Base-by-base conservation (phyloP, 1,284 basidiomycete genomes). In the Marasmius tenuissimus region DNA sequence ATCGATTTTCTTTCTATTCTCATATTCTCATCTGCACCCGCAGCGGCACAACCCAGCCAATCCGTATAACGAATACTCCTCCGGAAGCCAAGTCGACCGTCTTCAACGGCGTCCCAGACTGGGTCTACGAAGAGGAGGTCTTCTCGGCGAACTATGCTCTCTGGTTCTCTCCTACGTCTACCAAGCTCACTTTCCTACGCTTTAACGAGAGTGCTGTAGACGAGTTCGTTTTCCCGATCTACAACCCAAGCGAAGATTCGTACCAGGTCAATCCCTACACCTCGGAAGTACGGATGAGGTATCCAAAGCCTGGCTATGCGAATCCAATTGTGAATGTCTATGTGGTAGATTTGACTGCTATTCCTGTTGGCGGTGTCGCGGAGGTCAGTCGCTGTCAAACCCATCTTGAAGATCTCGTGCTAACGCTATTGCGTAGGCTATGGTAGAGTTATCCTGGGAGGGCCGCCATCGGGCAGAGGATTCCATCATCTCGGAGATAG, bases 61-160 rank as follows among this genome's bases (percentile, higher is more conserved):
- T 96, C 53, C 87, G 91, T 14, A 79, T 99, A 7, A 99, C 97
- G 0, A 77, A 81, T 1, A 88, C 89, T 22, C 40, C 40, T 2
- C 12, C n/a, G 11, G 40, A 42, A 42, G 97, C 96, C 0, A 93
- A 91, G 51, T 81, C 85, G 0, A 91, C 92, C 0, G 81, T 96
- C 35, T 98, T 98, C 81, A 91, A 98, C 70, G 97, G 96, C 6
- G 91, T 98, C 0, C 93, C 95, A 0, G 95, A 97, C 74, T 98
- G 97, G 94, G 95, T 97, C 6, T 97, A 97, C 73, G 96, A 98
- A 74, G 96, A 98, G 74, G 96, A 98, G 72, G 85, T 98, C 27
- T 92, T 95, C 66, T 77, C 81, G 4, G 72, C 77, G 39, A 87
- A 95, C 68, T 88, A 76, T 57, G 89, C 95, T 0, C 79, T 97